Evolutionary conservation across 805 yeast genomes (phyloP).

Genomic region (Metschnikowia aberdeeniae): DNA sequence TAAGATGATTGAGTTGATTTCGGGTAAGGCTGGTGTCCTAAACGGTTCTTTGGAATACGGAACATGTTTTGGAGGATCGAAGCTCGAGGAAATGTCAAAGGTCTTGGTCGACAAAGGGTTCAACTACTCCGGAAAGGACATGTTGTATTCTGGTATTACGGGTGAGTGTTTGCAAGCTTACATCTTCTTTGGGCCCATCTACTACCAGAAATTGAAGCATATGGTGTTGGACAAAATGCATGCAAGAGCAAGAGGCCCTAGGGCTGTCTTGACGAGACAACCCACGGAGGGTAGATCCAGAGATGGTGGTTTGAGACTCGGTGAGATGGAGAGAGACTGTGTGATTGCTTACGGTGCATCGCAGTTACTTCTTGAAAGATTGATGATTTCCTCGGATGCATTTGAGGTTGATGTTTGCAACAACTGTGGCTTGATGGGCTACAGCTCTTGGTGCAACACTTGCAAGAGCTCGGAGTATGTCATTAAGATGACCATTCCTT

Average conservation of each 20-base stretch:
- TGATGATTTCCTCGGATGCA: conserved; percentile 96
- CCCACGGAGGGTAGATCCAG: conserved; percentile 94
- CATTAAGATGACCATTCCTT: conserved; percentile 93
- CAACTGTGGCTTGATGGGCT: conserved; percentile 94
- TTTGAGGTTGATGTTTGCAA: conserved; percentile 96
- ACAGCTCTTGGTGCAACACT: conserved; percentile 96
- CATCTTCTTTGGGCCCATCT: conserved; percentile 97
- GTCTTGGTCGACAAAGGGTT: conserved; percentile 88
- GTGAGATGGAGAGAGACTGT: conserved; percentile 99
- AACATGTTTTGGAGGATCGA: conserved; percentile 98
- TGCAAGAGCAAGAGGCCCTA: conserved; percentile 98
- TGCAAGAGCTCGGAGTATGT: conserved; percentile 86
- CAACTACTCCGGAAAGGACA: conserved; percentile 93
- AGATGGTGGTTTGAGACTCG: conserved; percentile 97
- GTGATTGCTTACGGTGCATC: conserved; percentile 96
- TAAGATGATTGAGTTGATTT: conserved; percentile 91
- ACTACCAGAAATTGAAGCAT: conserved; percentile 96
- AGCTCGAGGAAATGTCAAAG: conserved; percentile 89
- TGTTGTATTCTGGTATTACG: conserved; percentile 95
- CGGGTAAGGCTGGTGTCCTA: conserved; percentile 97
- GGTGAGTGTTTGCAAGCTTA: conserved; percentile 97
- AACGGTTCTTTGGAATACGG: conserved; percentile 92
- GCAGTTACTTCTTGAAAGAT: conserved; percentile 84
- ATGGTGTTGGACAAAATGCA: conserved; percentile 99
- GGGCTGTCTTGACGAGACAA: conserved; percentile 96